These are phyloP conservation scores for Lotus japonicus DNA, from an alignment of 306 rosid species.

Conservation along the genomic window DNA sequence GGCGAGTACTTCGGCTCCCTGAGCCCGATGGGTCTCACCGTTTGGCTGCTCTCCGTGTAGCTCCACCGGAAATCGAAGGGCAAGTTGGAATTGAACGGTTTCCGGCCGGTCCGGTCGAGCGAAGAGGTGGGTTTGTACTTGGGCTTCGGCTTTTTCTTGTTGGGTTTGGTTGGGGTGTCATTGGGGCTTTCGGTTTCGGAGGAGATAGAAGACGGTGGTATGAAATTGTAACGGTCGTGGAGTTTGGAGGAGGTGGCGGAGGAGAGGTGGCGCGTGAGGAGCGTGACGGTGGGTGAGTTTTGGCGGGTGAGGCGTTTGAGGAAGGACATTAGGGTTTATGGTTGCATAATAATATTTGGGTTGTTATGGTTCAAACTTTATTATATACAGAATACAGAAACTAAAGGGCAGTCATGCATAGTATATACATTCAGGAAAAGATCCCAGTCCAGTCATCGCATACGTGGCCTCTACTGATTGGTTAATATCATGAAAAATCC, in stretches of 20 bases:
- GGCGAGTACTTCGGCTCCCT: constrained; percentile 91
- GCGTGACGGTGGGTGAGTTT: constrained; percentile 22
- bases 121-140: constrained; percentile 67
- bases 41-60: constrained; percentile 69
- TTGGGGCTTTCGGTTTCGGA: constrained; percentile 30
- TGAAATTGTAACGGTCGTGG: constrained; percentile 57
- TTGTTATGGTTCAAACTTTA: too few relatives aligned
- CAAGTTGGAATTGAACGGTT: constrained; percentile 49
- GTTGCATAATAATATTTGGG: not conserved
- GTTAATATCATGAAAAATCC: too few relatives aligned
- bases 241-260: constrained; percentile 47
- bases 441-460: too few relatives aligned
- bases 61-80: constrained; percentile 86
- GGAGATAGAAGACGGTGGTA: constrained; percentile 50
- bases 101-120: constrained; percentile 47
- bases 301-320: constrained; percentile 51
- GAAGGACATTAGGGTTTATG: constrained; percentile 56
- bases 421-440: too few relatives aligned
- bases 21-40: constrained; percentile 74
- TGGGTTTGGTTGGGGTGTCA: constrained; percentile 25
- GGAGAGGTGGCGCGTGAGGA: constrained; percentile 55
- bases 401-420: too few relatives aligned
- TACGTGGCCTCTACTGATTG: too few relatives aligned
- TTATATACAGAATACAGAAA: too few relatives aligned
- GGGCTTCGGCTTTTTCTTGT: constrained; percentile 45